These are phyloP conservation scores for Magnolia changhungtana DNA, from an alignment of 164 flowering plant species.

Conservation along the genomic window DNA sequence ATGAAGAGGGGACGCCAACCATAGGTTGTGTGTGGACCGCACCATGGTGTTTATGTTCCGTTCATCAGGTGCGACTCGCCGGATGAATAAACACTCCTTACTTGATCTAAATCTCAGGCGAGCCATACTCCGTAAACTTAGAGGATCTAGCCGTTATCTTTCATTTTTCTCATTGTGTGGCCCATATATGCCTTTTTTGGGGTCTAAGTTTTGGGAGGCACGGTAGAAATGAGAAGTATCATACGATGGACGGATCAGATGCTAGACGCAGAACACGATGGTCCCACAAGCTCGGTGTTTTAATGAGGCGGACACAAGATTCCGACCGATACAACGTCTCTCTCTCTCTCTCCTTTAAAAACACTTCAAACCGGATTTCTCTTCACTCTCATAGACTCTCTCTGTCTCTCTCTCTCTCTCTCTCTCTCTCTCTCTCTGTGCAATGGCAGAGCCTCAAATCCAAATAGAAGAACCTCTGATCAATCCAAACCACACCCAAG, in stretches of 20 bases:
- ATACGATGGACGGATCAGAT: background rate
- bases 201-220: no score
- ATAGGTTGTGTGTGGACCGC: no score
- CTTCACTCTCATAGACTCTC: background rate
- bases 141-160: no score
- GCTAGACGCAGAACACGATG: background rate
- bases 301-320: background rate
- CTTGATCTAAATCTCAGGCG: no score
- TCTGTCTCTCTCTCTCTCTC: background rate
- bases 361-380: background rate
- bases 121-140: no score
- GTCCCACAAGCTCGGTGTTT: background rate
- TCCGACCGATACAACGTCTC: background rate
- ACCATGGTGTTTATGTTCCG: no score
- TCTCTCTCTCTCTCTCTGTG: slow-evolving; percentile 2
- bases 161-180: no score
- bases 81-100: no score
- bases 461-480: slow-evolving; percentile 12
- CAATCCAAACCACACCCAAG: slow-evolving; percentile 9
- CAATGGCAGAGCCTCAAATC: background rate
- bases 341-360: background rate
- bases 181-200: no score
- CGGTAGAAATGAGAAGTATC: no score
- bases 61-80: no score
- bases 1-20: no score